Evolutionary conservation across 1,284 basidiomycete species (phyloP), one percentile per base, ranked within the genome.

Genomic region (Ganoderma boninense): DNA sequence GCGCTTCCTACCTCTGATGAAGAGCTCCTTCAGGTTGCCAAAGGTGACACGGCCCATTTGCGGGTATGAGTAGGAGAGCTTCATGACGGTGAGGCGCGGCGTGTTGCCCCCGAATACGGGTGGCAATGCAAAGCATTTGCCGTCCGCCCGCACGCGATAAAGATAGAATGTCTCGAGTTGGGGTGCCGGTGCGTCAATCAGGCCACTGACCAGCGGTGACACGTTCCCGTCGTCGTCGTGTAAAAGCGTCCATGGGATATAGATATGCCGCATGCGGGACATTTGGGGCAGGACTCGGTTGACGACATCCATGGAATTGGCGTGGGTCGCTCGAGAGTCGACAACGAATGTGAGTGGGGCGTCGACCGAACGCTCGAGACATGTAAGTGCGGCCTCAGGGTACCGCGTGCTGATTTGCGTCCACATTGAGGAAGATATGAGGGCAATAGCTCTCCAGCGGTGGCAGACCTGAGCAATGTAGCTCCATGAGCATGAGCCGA

Each of bases 401-500:
- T 75, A 77, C 20, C 75, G 75, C 2, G 79, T 78, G 71, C 76
- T 79, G 20, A 80, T 63, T 43, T 78, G 77, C 26, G 78, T 77
- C 79, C 79, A 80, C 13, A 79, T 72, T 16, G 73, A 68, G 61
- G 78, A 73, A n/a, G 75, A 77, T 26, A 64, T 69, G 23, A 80
- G 69, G 4, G 77, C 76, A 42, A 79, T 74, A 2, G 73, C 65
- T 32, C 79, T 68, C 79, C 79, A 80, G 38, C 70, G 71, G 49
- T 80, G 72, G 70, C 78, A 78, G 44, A 80, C 77, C 40, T 79
- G 77, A 2, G 79, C 67, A 49, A 79, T 43, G 40, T 73, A 74
- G 26, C 72, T 70, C 77, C 77, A 79, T 8, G 75, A 70, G 64
- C 76, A 76, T 3, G 76, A 74, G 65, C 79, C 79, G 62, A 77